Evolutionary conservation across 805 yeast genomes (phyloP), one percentile per base, ranked within the genome.

Genomic region (Candida michaelii): DNA sequence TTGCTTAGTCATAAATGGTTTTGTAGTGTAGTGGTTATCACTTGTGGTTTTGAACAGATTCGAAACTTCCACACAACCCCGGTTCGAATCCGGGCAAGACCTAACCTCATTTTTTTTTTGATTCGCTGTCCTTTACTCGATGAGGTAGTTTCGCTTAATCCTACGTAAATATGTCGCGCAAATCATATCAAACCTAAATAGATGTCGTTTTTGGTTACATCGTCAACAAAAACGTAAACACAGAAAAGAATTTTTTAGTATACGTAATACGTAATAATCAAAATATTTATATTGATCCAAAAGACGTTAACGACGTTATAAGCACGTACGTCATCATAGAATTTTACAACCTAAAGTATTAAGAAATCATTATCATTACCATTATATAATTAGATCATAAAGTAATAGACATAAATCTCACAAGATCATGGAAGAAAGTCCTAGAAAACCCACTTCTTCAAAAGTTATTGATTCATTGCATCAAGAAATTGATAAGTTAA

Each of bases 11-110:
- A 6, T 23, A 25, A n/a, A 18, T 15, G 58, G 58, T 53, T 49
- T 43, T 48, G 42, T 52, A 54, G 85, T 80, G 85, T 81, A 81
- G 85, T 79, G 85, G 85, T 81, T 79, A 81, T 81, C 85, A 80
- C 86, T 73, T 72, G 78, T 77, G 85, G 85, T 81, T 81, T 77
- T 81, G 86, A n/a, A n/a, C n/a, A n/a, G n/a, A 81, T 80, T 85
- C 85, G 77, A 65, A 71, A 30, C 12, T 16, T 34, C 37, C 37
- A 15, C 37, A 9, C 80, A 78, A 81, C 85, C 85, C 85, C 85
- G 79, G 86, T 81, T 81, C 86, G 85, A 81, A 79, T 79, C 85
- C 85, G 85, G 86, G 85, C 76, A 77, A 77, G 86, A 54, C 58
- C 58, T n/a, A n/a, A n/a, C n/a, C n/a, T n/a, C n/a, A n/a, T n/a